Evolutionary conservation across 2,329 filamentous ascomycete species (phyloP), one percentile per base, ranked within the genome.

Genomic region (Penicillium oxalicum): DNA sequence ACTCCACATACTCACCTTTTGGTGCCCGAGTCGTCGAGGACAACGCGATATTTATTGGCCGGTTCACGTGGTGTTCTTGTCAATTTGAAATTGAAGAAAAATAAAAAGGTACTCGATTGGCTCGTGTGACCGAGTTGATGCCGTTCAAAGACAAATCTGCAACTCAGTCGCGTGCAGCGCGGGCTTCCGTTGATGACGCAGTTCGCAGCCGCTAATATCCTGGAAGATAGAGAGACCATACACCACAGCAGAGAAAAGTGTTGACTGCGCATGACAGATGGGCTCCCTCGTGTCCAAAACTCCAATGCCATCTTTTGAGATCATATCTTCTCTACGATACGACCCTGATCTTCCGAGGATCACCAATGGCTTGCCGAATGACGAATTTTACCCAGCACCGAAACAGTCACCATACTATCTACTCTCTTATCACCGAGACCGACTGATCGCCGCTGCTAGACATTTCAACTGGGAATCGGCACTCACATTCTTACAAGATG

Each of bases 341-440:
- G 87, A 91, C 56, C 76, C 78, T 12, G 62, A 64, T 1, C 77
- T 91, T 34, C 61, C 72, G 6, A 54, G 68, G 6, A 56, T 58
- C 6, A 44, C 57, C 34, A 52, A 54, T 24, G 62, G 59, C 47
- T 61, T 55, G 39, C 51, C 59, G 60, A 59, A 63, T 25, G 57
- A 35, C 11, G 12, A 29, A n/a, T 26, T 52, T 49, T 67, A 75
- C 33, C 68, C 72, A 8, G 49, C 59, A 51, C 67, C 68, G 47
- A 58, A 61, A 32, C 65, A 64, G 5, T 87, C 82, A 7, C 79
- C 84, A 0, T 83, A 88, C 58, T 94, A 94, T 67, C 88, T 94
- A 77, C 78, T 93, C 12, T 76, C 82, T 49, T 84, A 84, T 57
- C 90, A 95, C 66, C 80, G 82, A 40, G 86, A 91, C 64, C 84